Conservation (phyloP, 331 rosid genomes). For the Pyracantha coccinea region DNA sequence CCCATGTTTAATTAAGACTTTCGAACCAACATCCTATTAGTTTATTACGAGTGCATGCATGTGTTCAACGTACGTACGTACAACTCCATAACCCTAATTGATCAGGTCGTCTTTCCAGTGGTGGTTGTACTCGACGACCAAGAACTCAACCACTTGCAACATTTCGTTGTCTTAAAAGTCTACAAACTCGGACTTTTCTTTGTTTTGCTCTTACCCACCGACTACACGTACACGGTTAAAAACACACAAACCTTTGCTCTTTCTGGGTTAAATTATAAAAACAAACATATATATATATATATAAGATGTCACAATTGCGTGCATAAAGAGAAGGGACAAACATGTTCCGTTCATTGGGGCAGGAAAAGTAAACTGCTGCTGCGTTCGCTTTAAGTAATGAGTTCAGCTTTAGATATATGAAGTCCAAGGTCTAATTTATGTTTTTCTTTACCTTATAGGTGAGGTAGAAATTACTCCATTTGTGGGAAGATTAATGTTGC, state of each 20-base stretch:
- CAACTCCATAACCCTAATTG: not conserved
- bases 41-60: too few relatives aligned
- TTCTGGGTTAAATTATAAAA: too few relatives aligned
- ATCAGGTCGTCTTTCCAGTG: not conserved
- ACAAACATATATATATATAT: too few relatives aligned
- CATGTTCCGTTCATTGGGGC: slow-evolving; percentile 55
- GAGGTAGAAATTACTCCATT: too few relatives aligned
- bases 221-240: too few relatives aligned
- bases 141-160: not conserved
- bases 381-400: not conserved
- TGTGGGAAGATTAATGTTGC: too few relatives aligned
- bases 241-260: too few relatives aligned
- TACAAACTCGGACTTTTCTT: not conserved
- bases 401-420: slow-evolving; percentile 8
- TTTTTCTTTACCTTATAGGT: not conserved
- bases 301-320: not conserved
- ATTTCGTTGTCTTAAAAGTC: too few relatives aligned
- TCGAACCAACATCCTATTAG: too few relatives aligned
- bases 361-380: slow-evolving; percentile 15
- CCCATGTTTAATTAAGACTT: too few relatives aligned
- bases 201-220: too few relatives aligned
- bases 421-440: not conserved
- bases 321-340: slow-evolving; percentile 16
- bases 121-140: not conserved
- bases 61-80: not conserved